These are phyloP conservation scores for Carpinus fangiana DNA, from an alignment of 306 rosid species.

Conservation along the genomic window DNA sequence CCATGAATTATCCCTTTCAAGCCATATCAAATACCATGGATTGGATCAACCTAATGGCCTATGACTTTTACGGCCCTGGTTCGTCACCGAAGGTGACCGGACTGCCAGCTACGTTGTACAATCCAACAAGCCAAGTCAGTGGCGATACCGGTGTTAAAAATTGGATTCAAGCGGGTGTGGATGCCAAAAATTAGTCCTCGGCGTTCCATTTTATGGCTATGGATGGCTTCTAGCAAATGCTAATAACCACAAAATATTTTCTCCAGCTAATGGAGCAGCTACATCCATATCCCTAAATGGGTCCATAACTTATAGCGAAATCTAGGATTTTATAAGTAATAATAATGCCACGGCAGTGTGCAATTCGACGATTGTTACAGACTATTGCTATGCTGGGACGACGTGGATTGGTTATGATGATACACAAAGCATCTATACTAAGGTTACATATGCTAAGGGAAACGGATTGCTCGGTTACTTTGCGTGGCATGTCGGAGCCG, in stretches of 20 bases:
- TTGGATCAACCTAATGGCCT: slow-evolving; percentile 46
- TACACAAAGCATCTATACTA: slow-evolving; percentile 26
- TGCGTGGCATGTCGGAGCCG: slow-evolving; percentile 40
- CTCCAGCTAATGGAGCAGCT: slow-evolving; percentile 40
- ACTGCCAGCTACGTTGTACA: slow-evolving; percentile 34
- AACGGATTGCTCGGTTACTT: slow-evolving; percentile 42
- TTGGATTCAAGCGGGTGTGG: slow-evolving; percentile 30
- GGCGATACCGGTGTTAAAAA: slow-evolving; percentile 17
- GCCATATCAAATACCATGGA: slow-evolving; percentile 31
- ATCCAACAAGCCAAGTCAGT: slow-evolving; percentile 1
- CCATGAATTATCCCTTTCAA: slow-evolving; percentile 19
- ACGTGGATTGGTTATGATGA: slow-evolving; percentile 52
- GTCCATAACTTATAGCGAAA: slow-evolving; percentile 16
- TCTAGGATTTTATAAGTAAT: slow-evolving; percentile 15
- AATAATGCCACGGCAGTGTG: slow-evolving; percentile 9
- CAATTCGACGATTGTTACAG: slow-evolving; percentile 15
- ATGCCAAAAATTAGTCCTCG: slow-evolving; percentile 31
- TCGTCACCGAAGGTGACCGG: slow-evolving; percentile 24
- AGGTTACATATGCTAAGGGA: slow-evolving; percentile 42
- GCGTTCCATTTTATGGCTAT: slow-evolving; percentile 41
- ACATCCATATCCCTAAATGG: slow-evolving; percentile 2
- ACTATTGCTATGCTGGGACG: slow-evolving; percentile 35
- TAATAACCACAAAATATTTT: slow-evolving; percentile 23
- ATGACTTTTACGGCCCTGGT: slow-evolving; percentile 42
- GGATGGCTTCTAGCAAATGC: slow-evolving; percentile 30